phyloP scores from a whole-genome alignment of 2,329 filamentous ascomycete species.

The Phaeosphaeria sp. region DNA sequence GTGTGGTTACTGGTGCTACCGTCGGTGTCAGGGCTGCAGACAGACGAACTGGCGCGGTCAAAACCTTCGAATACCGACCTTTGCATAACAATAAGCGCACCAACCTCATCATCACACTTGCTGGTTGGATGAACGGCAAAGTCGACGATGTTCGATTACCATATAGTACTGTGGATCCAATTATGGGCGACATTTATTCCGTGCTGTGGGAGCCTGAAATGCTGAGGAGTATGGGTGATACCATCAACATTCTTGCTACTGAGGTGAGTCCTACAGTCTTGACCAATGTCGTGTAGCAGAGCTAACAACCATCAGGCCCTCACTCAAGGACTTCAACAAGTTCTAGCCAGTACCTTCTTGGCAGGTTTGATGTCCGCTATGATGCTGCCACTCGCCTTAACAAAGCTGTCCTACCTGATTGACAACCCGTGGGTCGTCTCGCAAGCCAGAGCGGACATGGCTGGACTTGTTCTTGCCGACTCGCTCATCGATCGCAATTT shows the following conservation, averaged over 20 bases:
- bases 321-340: slow-evolving; percentile 94
- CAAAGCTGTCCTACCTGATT: slow-evolving; percentile 93
- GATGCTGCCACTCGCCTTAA: slow-evolving; percentile 88
- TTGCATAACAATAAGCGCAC: slow-evolving; percentile 98
- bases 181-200: slow-evolving; percentile 98
- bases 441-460: slow-evolving; percentile 83
- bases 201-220: slow-evolving; percentile 98
- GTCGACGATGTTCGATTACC: slow-evolving; percentile 95
- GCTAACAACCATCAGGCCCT: slow-evolving; percentile 69
- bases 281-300: slow-evolving; percentile 29
- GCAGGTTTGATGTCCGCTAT: slow-evolving; percentile 90
- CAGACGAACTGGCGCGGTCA: slow-evolving; percentile 87
- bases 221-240: slow-evolving; percentile 96
- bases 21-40: slow-evolving; percentile 88
- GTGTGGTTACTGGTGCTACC: slow-evolving; percentile 83
- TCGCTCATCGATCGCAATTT: slow-evolving; percentile 91
- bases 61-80: slow-evolving; percentile 95
- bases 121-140: slow-evolving; percentile 98
- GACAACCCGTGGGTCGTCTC: slow-evolving; percentile 99
- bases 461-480: slow-evolving; percentile 91
- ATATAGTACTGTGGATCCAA: slow-evolving; percentile 93
- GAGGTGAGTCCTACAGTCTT: slow-evolving; percentile 67
- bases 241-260: slow-evolving; percentile 96
- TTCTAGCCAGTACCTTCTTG: slow-evolving; percentile 88
- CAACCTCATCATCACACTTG: slow-evolving; percentile 92